A percentile compares a stretch with the other conserved stretches of the same genome.
phyloP scores from a whole-genome alignment of 2,329 filamentous ascomycete species.

The Geosmithia flava region DNA sequence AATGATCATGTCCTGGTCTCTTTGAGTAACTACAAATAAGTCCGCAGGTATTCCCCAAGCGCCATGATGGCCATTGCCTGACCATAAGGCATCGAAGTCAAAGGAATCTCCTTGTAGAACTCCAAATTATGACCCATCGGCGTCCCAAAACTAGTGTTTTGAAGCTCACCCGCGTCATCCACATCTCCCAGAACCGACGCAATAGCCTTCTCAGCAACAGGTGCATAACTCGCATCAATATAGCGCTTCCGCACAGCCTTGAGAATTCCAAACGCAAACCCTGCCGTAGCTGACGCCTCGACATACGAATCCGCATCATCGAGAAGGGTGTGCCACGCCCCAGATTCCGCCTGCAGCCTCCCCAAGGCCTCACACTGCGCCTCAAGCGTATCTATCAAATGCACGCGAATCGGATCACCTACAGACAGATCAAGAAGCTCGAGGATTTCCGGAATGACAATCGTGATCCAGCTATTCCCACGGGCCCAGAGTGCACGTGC shows the following conservation, averaged over 20 bases:
- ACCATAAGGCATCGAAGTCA: constrained; percentile 75
- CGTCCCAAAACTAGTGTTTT: constrained; percentile 67
- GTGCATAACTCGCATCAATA: constrained; percentile 43
- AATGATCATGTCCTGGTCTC: too few relatives aligned
- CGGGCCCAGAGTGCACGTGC: constrained; percentile 44
- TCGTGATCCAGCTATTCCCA: constrained; percentile 65
- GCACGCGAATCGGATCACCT: constrained; percentile 49
- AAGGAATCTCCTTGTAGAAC: constrained; percentile 64
- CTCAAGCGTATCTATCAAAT: constrained; percentile 50
- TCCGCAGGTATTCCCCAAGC: constrained; percentile 44
- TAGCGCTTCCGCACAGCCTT: constrained; percentile 62
- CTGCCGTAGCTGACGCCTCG: constrained; percentile 67
- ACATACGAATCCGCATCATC: constrained; percentile 64
- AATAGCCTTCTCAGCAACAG: constrained; percentile 51
- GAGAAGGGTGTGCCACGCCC: constrained; percentile 64
- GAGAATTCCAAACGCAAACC: constrained; percentile 69
- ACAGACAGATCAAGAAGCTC: constrained; percentile 53
- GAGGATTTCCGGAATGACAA: constrained; percentile 69
- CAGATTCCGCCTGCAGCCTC: constrained; percentile 44
- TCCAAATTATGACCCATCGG: constrained; percentile 60
- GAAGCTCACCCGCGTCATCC: constrained; percentile 53
- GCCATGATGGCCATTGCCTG: constrained; percentile 81
- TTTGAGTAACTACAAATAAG: too few relatives aligned
- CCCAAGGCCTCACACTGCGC: constrained; percentile 56
- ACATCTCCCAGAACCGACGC: constrained; percentile 55